Evolutionary conservation across 1,284 basidiomycete species (phyloP), one percentile per base, ranked within the genome.

Genomic region (Marasmius sp.): DNA sequence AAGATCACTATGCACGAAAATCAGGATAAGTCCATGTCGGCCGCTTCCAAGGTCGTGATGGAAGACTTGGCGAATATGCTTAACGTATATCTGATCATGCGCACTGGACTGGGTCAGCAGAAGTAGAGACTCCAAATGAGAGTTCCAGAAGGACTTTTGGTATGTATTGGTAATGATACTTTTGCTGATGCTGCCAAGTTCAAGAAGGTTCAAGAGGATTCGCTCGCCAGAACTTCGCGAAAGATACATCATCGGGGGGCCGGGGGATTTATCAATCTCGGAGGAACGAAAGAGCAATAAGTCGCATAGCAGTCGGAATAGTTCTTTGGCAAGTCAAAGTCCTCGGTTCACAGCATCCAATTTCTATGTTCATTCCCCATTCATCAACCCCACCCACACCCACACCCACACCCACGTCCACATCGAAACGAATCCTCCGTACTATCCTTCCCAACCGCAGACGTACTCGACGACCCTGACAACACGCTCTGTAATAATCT

Each of bases 371-470:
- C n/a, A n/a, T n/a, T n/a, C n/a, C n/a, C n/a, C n/a, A n/a, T n/a
- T n/a, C n/a, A n/a, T n/a, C n/a, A n/a, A n/a, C n/a, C n/a, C n/a
- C n/a, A n/a, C n/a, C n/a, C n/a, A n/a, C n/a, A n/a, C n/a, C n/a
- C n/a, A n/a, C n/a, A n/a, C n/a, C n/a, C n/a, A n/a, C n/a, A n/a
- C n/a, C n/a, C n/a, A n/a, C n/a, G n/a, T n/a, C n/a, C n/a, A n/a
- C n/a, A n/a, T n/a, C n/a, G n/a, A 77, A 94, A 94, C 5, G 80
- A 77, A 68, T 93, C 85, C 74, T 95, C 93, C n/a, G 93, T 95
- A 10, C 92, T 94, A 72, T 92, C 93, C 67, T 87, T 86, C 48
- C 93, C 93, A 65, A 88, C 78, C 16, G 91, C 85, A 41, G 90
- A 92, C 2, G 93, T 94, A 69, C 87, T 91, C 49, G 91, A 92